Evolutionary conservation across 78 protist genomes (phyloP).

Genomic region (Emiliania huxleyi): DNA sequence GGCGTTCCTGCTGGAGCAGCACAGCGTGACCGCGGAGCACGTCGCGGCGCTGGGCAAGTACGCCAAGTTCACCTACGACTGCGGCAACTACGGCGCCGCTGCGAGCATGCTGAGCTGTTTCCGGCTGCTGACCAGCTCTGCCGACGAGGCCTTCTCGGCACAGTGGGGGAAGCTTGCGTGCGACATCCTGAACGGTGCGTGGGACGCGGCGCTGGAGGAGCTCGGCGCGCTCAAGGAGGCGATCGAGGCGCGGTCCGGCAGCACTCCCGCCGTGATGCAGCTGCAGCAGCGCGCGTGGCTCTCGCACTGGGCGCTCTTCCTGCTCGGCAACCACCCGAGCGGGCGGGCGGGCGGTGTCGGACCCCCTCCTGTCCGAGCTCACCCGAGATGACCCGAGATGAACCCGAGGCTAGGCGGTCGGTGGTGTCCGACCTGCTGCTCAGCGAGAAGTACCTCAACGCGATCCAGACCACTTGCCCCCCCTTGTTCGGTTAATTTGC

Average conservation of each 20-base stretch:
- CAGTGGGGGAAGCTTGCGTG: conserved; percentile 31
- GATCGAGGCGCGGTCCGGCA: neutral
- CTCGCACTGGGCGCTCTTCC: conserved; percentile 21
- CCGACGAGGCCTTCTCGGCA: neutral
- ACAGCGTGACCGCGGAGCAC: neutral
- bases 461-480: neutral
- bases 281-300: conserved; percentile 28
- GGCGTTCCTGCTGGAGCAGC: neutral
- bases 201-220: neutral
- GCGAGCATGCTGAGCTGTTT: neutral
- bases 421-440: neutral
- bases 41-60: neutral
- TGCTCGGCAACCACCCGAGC: conserved; percentile 1
- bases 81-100: conserved; percentile 6
- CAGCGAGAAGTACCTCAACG: neutral
- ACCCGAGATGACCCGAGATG: too few species aligned
- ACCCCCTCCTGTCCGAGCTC: too few species aligned
- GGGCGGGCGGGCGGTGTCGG: too few species aligned
- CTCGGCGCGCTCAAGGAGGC: neutral
- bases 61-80: neutral
- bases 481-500: neutral
- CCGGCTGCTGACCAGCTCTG: neutral
- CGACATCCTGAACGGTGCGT: neutral
- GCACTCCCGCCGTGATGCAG: neutral
- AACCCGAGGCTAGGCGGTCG: too few species aligned